phyloP scores from a whole-genome alignment of 352 stramenopile genomes.

The Lagenidium sp. region DNA sequence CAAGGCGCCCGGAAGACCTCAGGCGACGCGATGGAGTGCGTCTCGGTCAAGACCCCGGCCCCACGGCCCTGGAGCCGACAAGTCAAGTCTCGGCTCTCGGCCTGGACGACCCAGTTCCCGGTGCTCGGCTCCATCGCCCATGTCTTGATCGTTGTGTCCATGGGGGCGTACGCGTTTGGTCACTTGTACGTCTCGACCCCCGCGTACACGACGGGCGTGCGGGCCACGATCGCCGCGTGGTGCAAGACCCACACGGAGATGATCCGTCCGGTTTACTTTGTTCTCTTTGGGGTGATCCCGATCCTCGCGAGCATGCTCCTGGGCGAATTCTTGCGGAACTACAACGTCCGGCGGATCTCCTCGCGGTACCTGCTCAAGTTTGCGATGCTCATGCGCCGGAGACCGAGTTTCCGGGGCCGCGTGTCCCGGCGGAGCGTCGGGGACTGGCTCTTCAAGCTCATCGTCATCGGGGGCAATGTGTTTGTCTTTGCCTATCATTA shows the following conservation, averaged over 20 bases:
- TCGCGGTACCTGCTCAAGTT: constrained; percentile 19
- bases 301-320: constrained; percentile 26
- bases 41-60: too few species aligned
- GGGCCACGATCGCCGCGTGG: constrained; percentile 1
- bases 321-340: constrained; percentile 24
- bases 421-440: constrained; percentile 25
- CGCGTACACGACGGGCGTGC: constrained; percentile 22
- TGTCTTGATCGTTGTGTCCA: constrained; percentile 17
- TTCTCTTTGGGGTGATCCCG: constrained; percentile 29
- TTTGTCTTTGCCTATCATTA: constrained; percentile 12
- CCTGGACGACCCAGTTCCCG: neutral
- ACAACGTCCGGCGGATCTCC: constrained; percentile 25
- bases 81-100: neutral
- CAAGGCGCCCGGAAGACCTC: too few species aligned
- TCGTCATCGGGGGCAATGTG: constrained; percentile 16
- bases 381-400: constrained; percentile 28
- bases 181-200: constrained; percentile 18
- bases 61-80: too few species aligned
- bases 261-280: constrained; percentile 41
- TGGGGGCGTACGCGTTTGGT: constrained; percentile 21
- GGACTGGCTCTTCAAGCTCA: constrained; percentile 26
- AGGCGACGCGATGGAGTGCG: too few species aligned
- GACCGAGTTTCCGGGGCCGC: constrained; percentile 16
- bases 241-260: constrained; percentile 28
- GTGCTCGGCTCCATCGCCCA: constrained; percentile 16